Evolutionary conservation across 2,329 filamentous ascomycete species (phyloP).

Genomic region (Magnaporthiopsis rhizophila): DNA sequence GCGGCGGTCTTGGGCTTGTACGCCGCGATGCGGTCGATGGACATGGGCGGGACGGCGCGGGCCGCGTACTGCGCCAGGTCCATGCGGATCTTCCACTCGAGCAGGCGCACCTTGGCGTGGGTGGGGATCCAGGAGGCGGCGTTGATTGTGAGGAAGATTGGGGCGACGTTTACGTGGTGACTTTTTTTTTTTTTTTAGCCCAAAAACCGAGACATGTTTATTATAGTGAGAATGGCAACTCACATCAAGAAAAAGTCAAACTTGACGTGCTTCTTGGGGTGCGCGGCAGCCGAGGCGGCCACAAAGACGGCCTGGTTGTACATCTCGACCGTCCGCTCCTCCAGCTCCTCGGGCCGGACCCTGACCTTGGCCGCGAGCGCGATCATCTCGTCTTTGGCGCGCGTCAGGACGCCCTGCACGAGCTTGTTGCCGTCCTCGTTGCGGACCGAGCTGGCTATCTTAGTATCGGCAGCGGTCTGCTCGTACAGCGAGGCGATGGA

Average conservation of each 20-base stretch:
- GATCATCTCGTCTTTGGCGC: slow-evolving; percentile 57
- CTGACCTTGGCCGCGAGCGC: slow-evolving; percentile 50
- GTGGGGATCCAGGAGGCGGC: slow-evolving; percentile 50
- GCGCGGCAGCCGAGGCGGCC: slow-evolving; percentile 48
- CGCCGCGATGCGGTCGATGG: slow-evolving; percentile 46
- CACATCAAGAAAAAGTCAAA: slow-evolving; percentile 72
- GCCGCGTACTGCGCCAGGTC: slow-evolving; percentile 70
- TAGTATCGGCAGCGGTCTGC: slow-evolving; percentile 46
- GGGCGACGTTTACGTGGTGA: slow-evolving; percentile 63
- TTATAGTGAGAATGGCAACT: slow-evolving; percentile 16
- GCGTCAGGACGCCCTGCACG: slow-evolving; percentile 57
- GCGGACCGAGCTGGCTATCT: slow-evolving; percentile 45
- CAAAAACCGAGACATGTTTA: too few relatives aligned
- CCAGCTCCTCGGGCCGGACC: slow-evolving; percentile 48
- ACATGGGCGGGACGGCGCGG: slow-evolving; percentile 53
- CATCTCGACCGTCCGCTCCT: slow-evolving; percentile 53
- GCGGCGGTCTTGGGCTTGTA: slow-evolving; percentile 45
- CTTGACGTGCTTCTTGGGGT: slow-evolving; percentile 56
- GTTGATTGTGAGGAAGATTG: slow-evolving; percentile 68
- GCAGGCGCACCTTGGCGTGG: slow-evolving; percentile 55
- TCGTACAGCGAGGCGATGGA: slow-evolving; percentile 53
- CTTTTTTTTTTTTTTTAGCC: slow-evolving; percentile 31
- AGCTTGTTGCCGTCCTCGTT: slow-evolving; percentile 54
- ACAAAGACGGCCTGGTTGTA: slow-evolving; percentile 52
- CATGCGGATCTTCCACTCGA: slow-evolving; percentile 75